Evolutionary conservation across 2,329 filamentous ascomycete genomes (phyloP), one percentile per base, ranked within the genome.

Genomic region (Grosmannia huntii): DNA sequence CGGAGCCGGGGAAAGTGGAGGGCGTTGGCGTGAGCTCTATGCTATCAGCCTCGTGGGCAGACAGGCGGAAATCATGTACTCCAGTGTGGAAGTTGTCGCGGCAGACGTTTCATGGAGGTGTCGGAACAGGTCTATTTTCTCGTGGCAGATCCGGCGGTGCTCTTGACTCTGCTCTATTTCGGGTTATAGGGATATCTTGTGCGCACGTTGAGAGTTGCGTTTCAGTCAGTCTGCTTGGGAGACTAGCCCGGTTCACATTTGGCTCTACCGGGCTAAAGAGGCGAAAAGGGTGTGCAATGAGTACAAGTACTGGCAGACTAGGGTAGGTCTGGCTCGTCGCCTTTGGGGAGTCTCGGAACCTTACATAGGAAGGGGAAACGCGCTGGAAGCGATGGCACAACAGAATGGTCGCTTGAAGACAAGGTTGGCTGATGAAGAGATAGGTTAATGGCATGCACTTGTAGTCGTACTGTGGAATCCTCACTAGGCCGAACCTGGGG

Each of bases 291-390:
- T 16, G 49, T 19, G 28, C 25, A 31, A 31, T 19, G n/a, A 33
- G 25, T 14, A 31, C 25, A 31, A 48, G 44, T 49, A 48, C 44
- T 21, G 16, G 25, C 16, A 10, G 16, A 19, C 16, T n/a, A 28
- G 50, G 27, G 19, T 14, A 10, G n/a, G 23, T 38, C 51, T 25
- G 49, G 27, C 12, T 27, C 25, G 49, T 51, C 14, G 23, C 5
- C 14, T 51, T 31, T 38, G 25, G 14, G 33, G 31, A 9, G 51
- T 21, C 51, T 25, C 38, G 31, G 51, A 14, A 44, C 6, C 23
- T 25, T 23, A n/a, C n/a, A 14, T 14, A 36, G 33, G 48, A 62
- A 60, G 33, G 50, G 61, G 61, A 57, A 62, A 58, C 59, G 61
- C 59, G 61, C 53, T 53, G 56, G 55, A 55, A 54, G 56, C 33